Base-by-base conservation (phyloP, 305 asterid genomes). In the Lippia alba region DNA sequence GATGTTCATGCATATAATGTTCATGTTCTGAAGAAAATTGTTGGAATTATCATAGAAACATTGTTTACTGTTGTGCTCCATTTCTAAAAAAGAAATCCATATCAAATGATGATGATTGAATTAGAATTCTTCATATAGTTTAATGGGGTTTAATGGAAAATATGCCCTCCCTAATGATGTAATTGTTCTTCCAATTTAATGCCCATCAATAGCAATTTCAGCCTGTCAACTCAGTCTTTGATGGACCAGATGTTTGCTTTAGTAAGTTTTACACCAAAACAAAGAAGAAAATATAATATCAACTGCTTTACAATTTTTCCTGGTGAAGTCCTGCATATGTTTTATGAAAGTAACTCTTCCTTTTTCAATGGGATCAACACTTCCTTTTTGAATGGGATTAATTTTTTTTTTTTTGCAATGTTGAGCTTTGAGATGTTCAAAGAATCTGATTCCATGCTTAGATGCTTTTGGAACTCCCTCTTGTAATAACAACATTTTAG, bases 41-140 rank as follows among this genome's bases (percentile, higher is more conserved):
- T n/a, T 39, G 48, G 54, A 17, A 49, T 32, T 36, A 18, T 36
- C 12, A 30, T 24, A 45, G 34, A 61, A 50, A 69, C 67, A 58
- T 50, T 20, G 66, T 34, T 61, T 64, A 19, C 34, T 56, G 76
- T 70, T 56, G 69, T 64, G 48, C 33, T 53, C 69, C 62, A 36
- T 49, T 40, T 57, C n/a, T 48, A 19, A 32, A 49, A 45, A 63
- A 62, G 24, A 41, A 56, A 64, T 36, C 34, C 75, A 32, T 40
- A 12, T 8, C 18, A 48, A 11, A 66, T 15, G 24, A 57, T 51
- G 30, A 41, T 40, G 40, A 20, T 67, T 56, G 46, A n/a, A 41
- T 16, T 17, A 40, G 32, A 12, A 8, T 19, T 53, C 8, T 20
- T 24, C 45, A 55, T 19, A 19, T 20, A 20, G 5, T 24, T 24